phyloP scores from a whole-genome alignment of 2,329 filamentous ascomycete species.

The Fulvia fulva region DNA sequence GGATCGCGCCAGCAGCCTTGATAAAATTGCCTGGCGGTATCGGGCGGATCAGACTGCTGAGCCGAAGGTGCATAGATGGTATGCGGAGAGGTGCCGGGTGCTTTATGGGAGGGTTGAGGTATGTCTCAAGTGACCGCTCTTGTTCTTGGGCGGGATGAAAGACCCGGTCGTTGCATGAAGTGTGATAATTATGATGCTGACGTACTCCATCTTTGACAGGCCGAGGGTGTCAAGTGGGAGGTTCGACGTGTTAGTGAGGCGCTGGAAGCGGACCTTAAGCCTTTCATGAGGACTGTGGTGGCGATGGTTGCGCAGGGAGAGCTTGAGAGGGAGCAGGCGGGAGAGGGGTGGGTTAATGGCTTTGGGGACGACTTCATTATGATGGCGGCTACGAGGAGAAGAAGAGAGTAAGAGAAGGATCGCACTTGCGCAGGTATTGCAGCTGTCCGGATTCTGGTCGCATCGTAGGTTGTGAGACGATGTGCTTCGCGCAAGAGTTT shows the following conservation, averaged over 20 bases:
- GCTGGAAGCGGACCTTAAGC: constrained; percentile 2
- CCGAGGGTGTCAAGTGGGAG: constrained; percentile 6
- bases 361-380: neutral
- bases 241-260: constrained; percentile 7
- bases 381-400: neutral
- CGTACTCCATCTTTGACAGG: neutral
- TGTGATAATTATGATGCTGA: neutral
- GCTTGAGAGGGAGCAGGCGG: neutral
- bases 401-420: neutral
- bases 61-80: constrained; percentile 5
- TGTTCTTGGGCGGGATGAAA: neutral
- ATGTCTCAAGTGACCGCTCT: too few relatives aligned
- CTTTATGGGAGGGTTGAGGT: constrained; percentile 11
- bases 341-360: neutral
- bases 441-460: too few relatives aligned
- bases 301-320: neutral
- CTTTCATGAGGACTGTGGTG: constrained; percentile 2
- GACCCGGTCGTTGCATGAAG: neutral
- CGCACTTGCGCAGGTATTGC: too few relatives aligned
- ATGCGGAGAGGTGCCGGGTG: constrained; percentile 4
- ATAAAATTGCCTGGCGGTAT: constrained; percentile 27
- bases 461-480: too few relatives aligned
- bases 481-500: too few relatives aligned
- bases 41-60: neutral
- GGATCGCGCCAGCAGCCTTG: constrained; percentile 18